phyloP scores from a whole-genome alignment of 176 grass and related monocot species.

The Chloris gayana region DNA sequence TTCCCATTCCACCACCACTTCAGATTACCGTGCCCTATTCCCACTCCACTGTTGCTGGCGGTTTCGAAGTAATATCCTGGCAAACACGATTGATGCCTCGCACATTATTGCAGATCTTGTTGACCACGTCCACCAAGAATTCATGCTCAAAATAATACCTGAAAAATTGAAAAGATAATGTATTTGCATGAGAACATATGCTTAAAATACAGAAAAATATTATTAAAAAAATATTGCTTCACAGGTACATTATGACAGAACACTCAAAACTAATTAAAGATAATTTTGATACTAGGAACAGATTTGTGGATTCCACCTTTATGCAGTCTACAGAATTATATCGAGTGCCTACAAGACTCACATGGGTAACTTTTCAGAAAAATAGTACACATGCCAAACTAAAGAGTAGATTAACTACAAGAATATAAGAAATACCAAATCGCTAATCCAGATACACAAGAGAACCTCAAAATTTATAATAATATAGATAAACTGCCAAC shows the following conservation, averaged over 20 bases:
- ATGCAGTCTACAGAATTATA: neutral
- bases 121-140: constrained; percentile 71
- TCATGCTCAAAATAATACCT: constrained; percentile 86
- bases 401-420: neutral
- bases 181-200: neutral
- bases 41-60: constrained; percentile 87
- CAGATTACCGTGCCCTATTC: constrained; percentile 39
- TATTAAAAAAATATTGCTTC: neutral
- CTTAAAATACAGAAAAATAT: neutral
- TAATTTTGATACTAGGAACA: neutral
- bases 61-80: constrained; percentile 86
- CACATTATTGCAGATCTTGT: constrained; percentile 86
- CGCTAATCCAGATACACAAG: neutral
- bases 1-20: constrained; percentile 49
- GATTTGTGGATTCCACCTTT: neutral
- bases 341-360: neutral
- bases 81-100: constrained; percentile 77
- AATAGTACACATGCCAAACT: neutral
- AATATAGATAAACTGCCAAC: neutral
- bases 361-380: neutral
- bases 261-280: neutral
- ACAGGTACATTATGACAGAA: neutral
- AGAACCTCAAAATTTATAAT: neutral
- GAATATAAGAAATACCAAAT: neutral
- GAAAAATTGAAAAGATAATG: constrained; percentile 8